These are phyloP conservation scores for Fraxinus sp. DNA, from an alignment of 305 asterid genomes.

Conservation along the genomic window DNA sequence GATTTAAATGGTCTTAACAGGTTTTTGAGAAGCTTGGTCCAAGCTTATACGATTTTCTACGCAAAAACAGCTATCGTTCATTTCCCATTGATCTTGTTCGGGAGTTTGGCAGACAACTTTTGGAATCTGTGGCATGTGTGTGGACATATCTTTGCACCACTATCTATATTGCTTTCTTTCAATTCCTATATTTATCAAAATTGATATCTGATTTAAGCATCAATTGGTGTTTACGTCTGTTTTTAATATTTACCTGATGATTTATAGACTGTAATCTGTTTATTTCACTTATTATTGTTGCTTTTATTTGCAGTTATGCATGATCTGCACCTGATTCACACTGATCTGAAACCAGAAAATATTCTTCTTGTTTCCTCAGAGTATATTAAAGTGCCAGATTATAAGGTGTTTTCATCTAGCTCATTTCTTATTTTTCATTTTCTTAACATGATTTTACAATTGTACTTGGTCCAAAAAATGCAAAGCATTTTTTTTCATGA, in stretches of 20 bases:
- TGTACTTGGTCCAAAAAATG: not conserved
- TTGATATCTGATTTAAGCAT: slow-evolving; percentile 16
- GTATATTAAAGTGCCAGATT: slow-evolving; percentile 72
- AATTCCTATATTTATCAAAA: slow-evolving; percentile 12
- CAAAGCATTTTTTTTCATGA: not conserved
- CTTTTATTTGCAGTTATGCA: slow-evolving; percentile 79
- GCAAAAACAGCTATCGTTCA: slow-evolving; percentile 93
- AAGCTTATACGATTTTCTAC: slow-evolving; percentile 91
- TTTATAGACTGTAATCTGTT: slow-evolving; percentile 12
- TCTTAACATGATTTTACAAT: slow-evolving; percentile 1
- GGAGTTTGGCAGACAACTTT: slow-evolving; percentile 91
- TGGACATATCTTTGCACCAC: slow-evolving; percentile 54
- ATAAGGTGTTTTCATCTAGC: slow-evolving; percentile 54
- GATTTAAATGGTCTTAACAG: slow-evolving; percentile 76
- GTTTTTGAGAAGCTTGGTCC: slow-evolving; percentile 99
- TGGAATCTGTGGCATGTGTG: slow-evolving; percentile 99
- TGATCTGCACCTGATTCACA: slow-evolving; percentile 79
- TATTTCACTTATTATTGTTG: slow-evolving; percentile 22
- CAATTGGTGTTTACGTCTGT: not conserved
- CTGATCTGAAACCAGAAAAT: slow-evolving; percentile 90
- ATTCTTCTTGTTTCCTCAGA: slow-evolving; percentile 88
- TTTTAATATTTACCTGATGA: not conserved
- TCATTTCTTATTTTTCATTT: slow-evolving; percentile 7
- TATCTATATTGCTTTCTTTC: slow-evolving; percentile 30
- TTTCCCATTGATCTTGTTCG: slow-evolving; percentile 97